A percentile compares a stretch with the other conserved stretches of the same genome.
Conservation (phyloP, 345 rosid genomes). For the Anastatica hierochuntica region DNA sequence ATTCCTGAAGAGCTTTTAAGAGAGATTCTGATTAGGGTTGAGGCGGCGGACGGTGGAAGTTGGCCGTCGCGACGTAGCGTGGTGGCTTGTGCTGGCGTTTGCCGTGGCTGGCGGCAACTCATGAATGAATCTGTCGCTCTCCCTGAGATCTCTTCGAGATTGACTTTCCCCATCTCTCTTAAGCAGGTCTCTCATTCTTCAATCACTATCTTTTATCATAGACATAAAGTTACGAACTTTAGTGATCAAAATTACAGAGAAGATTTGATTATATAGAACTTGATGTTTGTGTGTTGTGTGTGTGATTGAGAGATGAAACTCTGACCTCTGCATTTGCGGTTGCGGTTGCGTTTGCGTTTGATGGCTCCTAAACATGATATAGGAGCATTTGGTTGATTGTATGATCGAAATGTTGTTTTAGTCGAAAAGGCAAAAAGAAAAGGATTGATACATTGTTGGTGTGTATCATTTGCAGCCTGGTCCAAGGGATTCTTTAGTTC, state of each 20-base stretch:
- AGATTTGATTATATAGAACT: too few species aligned
- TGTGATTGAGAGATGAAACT: neutral
- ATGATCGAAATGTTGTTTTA: neutral
- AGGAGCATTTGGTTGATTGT: neutral
- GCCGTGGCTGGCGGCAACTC: constrained; percentile 63
- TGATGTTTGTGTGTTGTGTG: neutral
- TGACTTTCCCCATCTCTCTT: constrained; percentile 81
- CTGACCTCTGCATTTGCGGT: constrained; percentile 4
- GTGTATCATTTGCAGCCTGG: constrained; percentile 49
- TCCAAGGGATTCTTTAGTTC: constrained; percentile 48
- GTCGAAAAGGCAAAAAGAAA: neutral
- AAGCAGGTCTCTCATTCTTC: constrained; percentile 52
- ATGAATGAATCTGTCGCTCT: constrained; percentile 56
- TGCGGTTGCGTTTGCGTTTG: neutral
- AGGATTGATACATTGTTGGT: neutral
- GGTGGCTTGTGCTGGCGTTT: constrained; percentile 81
- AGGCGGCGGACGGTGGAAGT: constrained; percentile 45
- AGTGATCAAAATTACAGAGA: neutral
- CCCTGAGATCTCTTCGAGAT: constrained; percentile 58
- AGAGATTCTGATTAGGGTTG: constrained; percentile 54
- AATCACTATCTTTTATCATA: neutral
- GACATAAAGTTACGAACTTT: constrained; percentile 15
- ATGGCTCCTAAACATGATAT: neutral
- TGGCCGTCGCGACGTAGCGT: constrained; percentile 76
- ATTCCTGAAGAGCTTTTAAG: constrained; percentile 71